Percentiles rank a stretch among this genome's conserved stretches.
Evolutionary conservation across 371 early-diverging fungal genomes (phyloP).

Genomic region (Mortierella sp.): DNA sequence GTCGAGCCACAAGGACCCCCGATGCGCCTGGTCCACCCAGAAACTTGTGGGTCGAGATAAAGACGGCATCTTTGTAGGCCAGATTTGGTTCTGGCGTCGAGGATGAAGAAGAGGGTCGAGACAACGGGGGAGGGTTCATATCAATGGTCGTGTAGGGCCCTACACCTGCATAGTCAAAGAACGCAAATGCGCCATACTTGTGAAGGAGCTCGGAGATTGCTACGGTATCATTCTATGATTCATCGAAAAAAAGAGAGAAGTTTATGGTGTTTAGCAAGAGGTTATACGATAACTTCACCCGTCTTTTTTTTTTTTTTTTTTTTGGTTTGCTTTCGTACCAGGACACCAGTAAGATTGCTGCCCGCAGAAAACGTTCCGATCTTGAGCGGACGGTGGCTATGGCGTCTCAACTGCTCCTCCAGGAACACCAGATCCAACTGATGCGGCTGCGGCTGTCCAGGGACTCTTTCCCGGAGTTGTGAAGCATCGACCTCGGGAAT

Average conservation of each 20-base stretch:
- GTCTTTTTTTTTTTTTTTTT: too few relatives aligned
- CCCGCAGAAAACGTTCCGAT: slow-evolving; percentile 36
- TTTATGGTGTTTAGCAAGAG: neutral
- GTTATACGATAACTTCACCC: too few relatives aligned
- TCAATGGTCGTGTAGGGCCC: slow-evolving; percentile 37
- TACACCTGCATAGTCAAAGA: slow-evolving; percentile 34
- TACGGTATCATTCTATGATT: slow-evolving; percentile 34
- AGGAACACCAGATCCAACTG: slow-evolving; percentile 21
- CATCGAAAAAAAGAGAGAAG: neutral
- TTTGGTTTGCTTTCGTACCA: slow-evolving; percentile 11
- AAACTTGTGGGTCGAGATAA: slow-evolving; percentile 42
- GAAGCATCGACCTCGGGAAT: slow-evolving; percentile 12
- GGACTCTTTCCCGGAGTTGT: too few relatives aligned
- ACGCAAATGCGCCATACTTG: slow-evolving; percentile 25
- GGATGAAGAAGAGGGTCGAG: neutral
- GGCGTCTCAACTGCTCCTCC: slow-evolving; percentile 19
- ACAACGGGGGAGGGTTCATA: slow-evolving; percentile 33
- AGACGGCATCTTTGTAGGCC: slow-evolving; percentile 45
- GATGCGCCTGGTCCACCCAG: slow-evolving; percentile 40
- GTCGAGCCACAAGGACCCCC: slow-evolving; percentile 31
- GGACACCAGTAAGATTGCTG: slow-evolving; percentile 42
- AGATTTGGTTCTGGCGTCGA: slow-evolving; percentile 2
- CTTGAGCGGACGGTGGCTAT: slow-evolving; percentile 31
- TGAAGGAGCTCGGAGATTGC: slow-evolving; percentile 42
- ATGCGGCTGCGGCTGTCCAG: neutral